Evolutionary conservation across 306 rosid genomes (phyloP), one percentile per base, ranked within the genome.

Genomic region (Lathyrus oleraceus): DNA sequence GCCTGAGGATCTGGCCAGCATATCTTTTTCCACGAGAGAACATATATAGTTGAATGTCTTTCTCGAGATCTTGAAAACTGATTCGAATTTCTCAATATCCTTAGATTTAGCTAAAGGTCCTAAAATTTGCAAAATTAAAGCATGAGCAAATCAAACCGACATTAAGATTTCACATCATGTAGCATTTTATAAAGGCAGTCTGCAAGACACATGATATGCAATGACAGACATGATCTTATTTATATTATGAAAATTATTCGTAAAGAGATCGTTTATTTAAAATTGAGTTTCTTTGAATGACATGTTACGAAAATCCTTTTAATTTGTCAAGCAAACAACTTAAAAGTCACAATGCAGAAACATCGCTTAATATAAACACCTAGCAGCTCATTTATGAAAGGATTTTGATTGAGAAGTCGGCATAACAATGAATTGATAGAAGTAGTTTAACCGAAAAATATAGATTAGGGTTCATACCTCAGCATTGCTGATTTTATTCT

Each of bases 21-120:
- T 79, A 44, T 79, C 88, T 40, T 87, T 90, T 70, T 81, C 79
- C 62, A 92, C 96, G 25, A 89, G 96, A 38, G 95, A 89, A 71
- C 96, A 86, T 61, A 92, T 88, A 64, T 92, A 86, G 82, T 72
- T 69, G 92, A 92, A 92, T 43, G 95, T 89, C 84, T 82, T 89
- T 48, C 91, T 88, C 48, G 96, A 88, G 51, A 89, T 76, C 80
- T 85, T 89, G 87, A 89, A 88, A 75, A 89, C 68, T 8, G 92
- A 82, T 77, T 92, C 96, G 56, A 92, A 92, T 35, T 78, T 89
- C 79, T 74, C 69, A 35, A 79, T 17, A 48, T 78, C 77, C 44
- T 81, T 77, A 11, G 84, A 80, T 76, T 69, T 80, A 67, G 91
- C 84, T 65, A 85, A 70, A 72, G 89, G 88, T 68, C 97, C 97